phyloP scores from a whole-genome alignment of 805 yeast species.

The Zygotorulaspora sp. region DNA sequence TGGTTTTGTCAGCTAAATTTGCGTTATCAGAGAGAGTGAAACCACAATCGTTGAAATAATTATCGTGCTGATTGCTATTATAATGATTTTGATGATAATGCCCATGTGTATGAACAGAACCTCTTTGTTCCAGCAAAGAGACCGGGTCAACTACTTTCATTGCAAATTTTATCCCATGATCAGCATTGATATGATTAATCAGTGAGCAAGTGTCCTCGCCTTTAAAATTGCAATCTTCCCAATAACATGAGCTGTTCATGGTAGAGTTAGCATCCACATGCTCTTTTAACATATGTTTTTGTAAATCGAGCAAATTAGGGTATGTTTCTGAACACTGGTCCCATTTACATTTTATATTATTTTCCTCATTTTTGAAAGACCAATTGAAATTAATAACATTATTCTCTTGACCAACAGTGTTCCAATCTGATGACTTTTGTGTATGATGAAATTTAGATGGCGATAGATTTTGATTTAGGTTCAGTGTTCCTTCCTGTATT shows the following conservation, averaged over 20 bases:
- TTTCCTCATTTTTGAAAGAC: constrained; percentile 31
- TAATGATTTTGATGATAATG: constrained; percentile 7
- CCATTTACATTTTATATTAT: constrained; percentile 58
- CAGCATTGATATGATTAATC: constrained; percentile 52
- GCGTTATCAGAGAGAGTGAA: neutral
- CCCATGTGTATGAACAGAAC: constrained; percentile 9
- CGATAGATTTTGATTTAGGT: constrained; percentile 4
- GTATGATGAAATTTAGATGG: constrained; percentile 7
- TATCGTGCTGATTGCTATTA: constrained; percentile 8
- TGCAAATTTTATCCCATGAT: constrained; percentile 40
- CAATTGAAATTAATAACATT: constrained; percentile 42
- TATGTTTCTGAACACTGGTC: constrained; percentile 50
- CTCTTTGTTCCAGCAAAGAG: constrained; percentile 16
- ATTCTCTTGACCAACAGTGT: constrained; percentile 2
- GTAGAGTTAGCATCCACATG: constrained; percentile 38
- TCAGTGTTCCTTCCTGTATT: constrained; percentile 2
- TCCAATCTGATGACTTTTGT: constrained; percentile 2
- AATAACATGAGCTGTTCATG: constrained; percentile 48
- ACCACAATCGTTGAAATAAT: neutral
- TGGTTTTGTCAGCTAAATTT: neutral
- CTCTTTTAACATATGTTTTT: constrained; percentile 49
- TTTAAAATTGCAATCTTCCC: constrained; percentile 65
- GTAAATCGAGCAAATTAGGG: constrained; percentile 39
- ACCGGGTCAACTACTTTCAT: constrained; percentile 25
- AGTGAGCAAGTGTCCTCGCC: constrained; percentile 50